Conservation (phyloP, 257 asterid species). For the Solanum stenotomum region DNA sequence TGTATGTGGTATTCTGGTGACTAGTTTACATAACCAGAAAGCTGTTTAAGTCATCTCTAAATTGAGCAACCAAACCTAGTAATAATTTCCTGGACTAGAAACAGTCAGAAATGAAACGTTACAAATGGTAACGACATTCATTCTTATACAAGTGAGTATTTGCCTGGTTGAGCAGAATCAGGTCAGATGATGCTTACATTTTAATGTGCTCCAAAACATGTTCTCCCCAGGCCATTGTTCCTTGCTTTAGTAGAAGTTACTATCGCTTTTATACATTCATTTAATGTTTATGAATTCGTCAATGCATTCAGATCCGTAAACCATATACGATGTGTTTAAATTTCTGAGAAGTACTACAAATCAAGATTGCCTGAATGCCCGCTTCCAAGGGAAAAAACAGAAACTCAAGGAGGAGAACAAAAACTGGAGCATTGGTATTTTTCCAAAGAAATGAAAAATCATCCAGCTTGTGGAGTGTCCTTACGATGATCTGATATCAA, state of each 20-base stretch:
- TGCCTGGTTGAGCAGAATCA: constrained; percentile 76
- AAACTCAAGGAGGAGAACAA: not conserved
- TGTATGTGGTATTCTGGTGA: no score
- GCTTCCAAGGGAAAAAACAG: no score
- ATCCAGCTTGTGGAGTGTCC: not conserved
- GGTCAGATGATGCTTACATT: constrained; percentile 62
- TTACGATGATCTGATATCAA: not conserved
- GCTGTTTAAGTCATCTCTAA: not conserved
- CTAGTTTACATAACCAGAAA: not conserved
- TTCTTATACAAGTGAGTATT: constrained; percentile 37
- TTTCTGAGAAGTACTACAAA: not conserved
- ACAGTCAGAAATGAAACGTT: no score
- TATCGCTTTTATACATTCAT: no score
- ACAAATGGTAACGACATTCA: no score
- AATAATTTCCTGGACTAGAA: no score
- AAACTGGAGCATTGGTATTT: constrained; percentile 19
- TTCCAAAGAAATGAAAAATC: constrained; percentile 7
- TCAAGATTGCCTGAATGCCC: constrained; percentile 9
- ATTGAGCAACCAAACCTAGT: not conserved
- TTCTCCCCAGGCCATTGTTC: no score
- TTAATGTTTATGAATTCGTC: not conserved
- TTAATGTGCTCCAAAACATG: constrained; percentile 69
- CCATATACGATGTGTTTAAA: not conserved
- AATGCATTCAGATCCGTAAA: no score
- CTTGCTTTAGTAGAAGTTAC: no score